A percentile compares a stretch with the other conserved stretches of the same genome.
Evolutionary conservation across 1,139 yeast genomes (phyloP).

Genomic region (Saccharomyces hybrid): DNA sequence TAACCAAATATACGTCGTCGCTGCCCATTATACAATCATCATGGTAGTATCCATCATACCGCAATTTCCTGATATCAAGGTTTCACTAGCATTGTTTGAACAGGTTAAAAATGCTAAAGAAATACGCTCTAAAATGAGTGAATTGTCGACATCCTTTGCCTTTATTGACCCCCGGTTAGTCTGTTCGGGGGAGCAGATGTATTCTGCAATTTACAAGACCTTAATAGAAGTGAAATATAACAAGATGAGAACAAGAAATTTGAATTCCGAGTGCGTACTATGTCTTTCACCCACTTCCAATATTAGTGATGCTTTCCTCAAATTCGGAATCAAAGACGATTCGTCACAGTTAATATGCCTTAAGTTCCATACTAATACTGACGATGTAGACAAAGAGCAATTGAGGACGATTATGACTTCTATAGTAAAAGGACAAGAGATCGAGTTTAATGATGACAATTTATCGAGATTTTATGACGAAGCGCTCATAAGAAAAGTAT

Average conservation of each 20-base stretch:
- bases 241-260: conserved; percentile 39
- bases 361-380: conserved; percentile 28
- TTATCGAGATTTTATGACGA: conserved; percentile 31
- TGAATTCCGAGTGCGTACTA: conserved; percentile 48
- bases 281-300: conserved; percentile 47
- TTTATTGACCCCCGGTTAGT: conserved; percentile 42
- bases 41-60: conserved; percentile 30
- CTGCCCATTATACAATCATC: not conserved
- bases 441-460: conserved; percentile 32
- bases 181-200: conserved; percentile 41
- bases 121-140: conserved; percentile 31
- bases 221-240: conserved; percentile 38
- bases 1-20: not conserved
- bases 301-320: conserved; percentile 39
- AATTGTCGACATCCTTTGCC: conserved; percentile 34
- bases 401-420: conserved; percentile 3
- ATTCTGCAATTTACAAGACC: conserved; percentile 44
- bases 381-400: conserved; percentile 15
- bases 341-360: conserved; percentile 33
- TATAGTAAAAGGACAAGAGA: conserved; percentile 32
- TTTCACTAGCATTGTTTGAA: conserved; percentile 36
- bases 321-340: conserved; percentile 41
- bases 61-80: conserved; percentile 36
- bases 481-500: conserved; percentile 33
- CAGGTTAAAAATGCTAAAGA: conserved; percentile 39